Conservation (phyloP, 805 yeast species). For the Candida stauntonica region DNA sequence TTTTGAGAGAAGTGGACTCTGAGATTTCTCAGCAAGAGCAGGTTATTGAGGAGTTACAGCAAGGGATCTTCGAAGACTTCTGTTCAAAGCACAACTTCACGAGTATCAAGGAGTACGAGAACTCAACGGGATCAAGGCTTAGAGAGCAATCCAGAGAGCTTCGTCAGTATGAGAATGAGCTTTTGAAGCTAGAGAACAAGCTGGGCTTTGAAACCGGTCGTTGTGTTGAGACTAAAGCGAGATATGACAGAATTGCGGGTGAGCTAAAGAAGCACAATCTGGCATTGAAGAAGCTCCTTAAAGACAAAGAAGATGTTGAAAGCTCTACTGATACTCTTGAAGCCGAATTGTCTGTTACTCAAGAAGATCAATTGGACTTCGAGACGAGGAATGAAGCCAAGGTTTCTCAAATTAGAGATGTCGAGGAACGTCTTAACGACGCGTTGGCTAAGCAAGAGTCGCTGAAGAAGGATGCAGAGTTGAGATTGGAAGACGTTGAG, state of each 20-base stretch:
- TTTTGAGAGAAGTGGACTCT: slow-evolving; percentile 19
- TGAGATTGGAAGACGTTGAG: slow-evolving; percentile 49
- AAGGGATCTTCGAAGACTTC: slow-evolving; percentile 46
- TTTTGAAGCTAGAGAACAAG: slow-evolving; percentile 56
- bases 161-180: slow-evolving; percentile 56
- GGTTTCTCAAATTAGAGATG: slow-evolving; percentile 30
- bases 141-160: slow-evolving; percentile 57
- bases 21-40: slow-evolving; percentile 28
- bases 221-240: slow-evolving; percentile 42
- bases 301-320: slow-evolving; percentile 30
- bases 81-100: slow-evolving; percentile 51
- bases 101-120: slow-evolving; percentile 64
- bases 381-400: slow-evolving; percentile 31
- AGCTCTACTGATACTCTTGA: slow-evolving; percentile 35
- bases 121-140: slow-evolving; percentile 53
- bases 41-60: slow-evolving; percentile 36
- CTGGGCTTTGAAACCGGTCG: slow-evolving; percentile 63
- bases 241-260: slow-evolving; percentile 40
- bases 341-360: slow-evolving; percentile 36
- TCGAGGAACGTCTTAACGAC: slow-evolving; percentile 50
- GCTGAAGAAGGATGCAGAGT: slow-evolving; percentile 32
- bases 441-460: slow-evolving; percentile 24
- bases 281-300: slow-evolving; percentile 30
- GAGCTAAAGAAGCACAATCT: slow-evolving; percentile 36
- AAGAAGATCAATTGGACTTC: slow-evolving; percentile 32